Evolutionary conservation across 768 basidiomycete species (phyloP).

Genomic region (Rhodosporidiobolus odoratus): DNA sequence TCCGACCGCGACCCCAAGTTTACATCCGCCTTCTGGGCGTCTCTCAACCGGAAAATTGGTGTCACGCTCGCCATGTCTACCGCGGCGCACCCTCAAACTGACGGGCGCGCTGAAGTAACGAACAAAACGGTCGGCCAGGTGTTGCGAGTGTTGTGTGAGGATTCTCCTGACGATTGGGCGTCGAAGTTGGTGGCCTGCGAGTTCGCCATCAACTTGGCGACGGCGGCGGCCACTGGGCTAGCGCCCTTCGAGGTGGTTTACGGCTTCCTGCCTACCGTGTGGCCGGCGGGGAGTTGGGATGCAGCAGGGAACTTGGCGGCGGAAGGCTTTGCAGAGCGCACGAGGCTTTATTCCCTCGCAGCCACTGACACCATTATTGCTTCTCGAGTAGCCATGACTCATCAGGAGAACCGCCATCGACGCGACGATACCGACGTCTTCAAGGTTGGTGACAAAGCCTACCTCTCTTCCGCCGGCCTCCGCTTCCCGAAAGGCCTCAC

Average conservation of each 20-base stretch:
- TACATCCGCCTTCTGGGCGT: conserved; percentile 50
- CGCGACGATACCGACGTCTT: not conserved
- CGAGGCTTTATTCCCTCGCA: not conserved
- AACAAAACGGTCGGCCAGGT: conserved; percentile 35
- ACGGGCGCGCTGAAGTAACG: conserved; percentile 49
- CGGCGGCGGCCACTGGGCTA: not conserved
- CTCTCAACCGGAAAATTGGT: conserved; percentile 45
- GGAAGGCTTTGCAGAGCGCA: not conserved
- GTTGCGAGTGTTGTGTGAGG: conserved; percentile 15
- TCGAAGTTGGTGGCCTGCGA: conserved; percentile 45
- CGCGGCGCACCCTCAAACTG: conserved; percentile 51
- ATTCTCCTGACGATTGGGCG: conserved; percentile 45
- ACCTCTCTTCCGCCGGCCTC: conserved; percentile 1
- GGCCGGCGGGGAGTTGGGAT: not conserved
- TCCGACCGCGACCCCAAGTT: conserved; percentile 52
- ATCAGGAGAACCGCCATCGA: conserved; percentile 5
- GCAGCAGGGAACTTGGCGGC: not conserved
- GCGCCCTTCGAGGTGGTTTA: not conserved
- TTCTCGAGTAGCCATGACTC: conserved; percentile 7
- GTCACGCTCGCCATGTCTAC: conserved; percentile 48
- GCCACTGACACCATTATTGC: conserved; percentile 7
- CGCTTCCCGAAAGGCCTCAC: not conserved
- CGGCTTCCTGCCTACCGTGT: not conserved
- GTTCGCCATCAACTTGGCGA: conserved; percentile 47
- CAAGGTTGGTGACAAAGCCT: not conserved